These are phyloP conservation scores for Russula sp. DNA, from an alignment of 768 basidiomycete species.

Conservation along the genomic window DNA sequence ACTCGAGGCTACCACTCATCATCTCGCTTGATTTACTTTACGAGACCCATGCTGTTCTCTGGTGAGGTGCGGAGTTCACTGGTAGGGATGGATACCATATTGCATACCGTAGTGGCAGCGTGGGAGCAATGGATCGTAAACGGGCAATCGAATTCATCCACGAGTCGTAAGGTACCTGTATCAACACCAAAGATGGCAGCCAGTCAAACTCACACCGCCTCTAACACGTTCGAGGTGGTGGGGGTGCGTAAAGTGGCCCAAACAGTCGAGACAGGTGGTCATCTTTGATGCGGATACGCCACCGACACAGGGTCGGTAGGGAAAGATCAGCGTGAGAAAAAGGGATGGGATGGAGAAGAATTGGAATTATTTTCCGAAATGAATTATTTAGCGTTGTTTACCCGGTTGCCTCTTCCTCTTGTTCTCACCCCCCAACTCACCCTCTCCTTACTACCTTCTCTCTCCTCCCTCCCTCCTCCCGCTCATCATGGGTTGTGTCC, in stretches of 20 bases:
- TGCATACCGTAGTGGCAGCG: background rate
- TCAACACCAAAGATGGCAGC: background rate
- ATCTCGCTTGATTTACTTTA: no score
- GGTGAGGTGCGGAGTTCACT: background rate
- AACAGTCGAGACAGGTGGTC: background rate
- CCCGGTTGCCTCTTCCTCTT: slow-evolving; percentile 9
- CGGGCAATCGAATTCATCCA: no score
- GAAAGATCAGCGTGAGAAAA: background rate
- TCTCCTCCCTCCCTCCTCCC: slow-evolving; percentile 22
- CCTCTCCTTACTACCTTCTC: slow-evolving; percentile 27
- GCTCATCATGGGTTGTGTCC: slow-evolving; percentile 65
- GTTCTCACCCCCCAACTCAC: slow-evolving; percentile 24
- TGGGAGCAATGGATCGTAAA: background rate
- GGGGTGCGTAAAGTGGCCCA: background rate
- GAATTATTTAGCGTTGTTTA: slow-evolving; percentile 18
- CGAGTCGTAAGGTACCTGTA: background rate
- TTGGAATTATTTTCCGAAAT: background rate
- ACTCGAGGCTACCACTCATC: background rate
- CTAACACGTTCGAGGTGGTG: background rate
- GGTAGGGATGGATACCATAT: background rate
- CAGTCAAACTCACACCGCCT: background rate
- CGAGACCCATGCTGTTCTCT: background rate
- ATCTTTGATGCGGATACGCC: background rate
- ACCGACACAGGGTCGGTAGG: background rate
- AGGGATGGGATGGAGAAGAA: background rate